These are phyloP conservation scores for Malus hybrid DNA, from an alignment of 331 rosid genomes.

Conservation along the genomic window DNA sequence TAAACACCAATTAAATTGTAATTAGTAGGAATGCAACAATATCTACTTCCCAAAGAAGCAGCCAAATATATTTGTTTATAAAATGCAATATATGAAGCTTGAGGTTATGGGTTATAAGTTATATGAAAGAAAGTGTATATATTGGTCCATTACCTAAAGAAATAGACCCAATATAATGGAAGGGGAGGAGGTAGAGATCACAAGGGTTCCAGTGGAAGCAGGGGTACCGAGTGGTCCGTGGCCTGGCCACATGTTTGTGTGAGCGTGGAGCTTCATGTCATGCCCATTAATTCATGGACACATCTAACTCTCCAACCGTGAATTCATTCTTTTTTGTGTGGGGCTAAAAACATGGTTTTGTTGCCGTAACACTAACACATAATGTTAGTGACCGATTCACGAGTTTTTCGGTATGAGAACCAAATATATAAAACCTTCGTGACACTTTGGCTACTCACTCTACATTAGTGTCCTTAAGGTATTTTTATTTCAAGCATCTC, in stretches of 20 bases:
- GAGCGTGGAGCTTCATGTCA: not conserved
- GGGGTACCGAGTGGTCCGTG: not conserved
- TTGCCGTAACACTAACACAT: not conserved
- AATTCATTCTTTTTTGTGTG: not conserved
- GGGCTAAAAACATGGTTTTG: not conserved
- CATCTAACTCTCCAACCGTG: not conserved
- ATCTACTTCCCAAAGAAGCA: not conserved
- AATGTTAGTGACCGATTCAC: not conserved
- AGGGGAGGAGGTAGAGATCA: not conserved
- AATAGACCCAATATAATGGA: not conserved
- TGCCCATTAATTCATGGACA: not conserved
- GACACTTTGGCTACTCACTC: too few species aligned
- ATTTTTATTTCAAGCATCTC: too few species aligned
- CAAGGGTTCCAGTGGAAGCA: not conserved
- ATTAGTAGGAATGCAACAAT: too few species aligned
- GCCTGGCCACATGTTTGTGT: not conserved
- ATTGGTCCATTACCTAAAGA: not conserved
- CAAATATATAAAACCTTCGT: too few species aligned
- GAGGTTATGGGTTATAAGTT: too few species aligned
- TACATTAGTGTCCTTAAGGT: too few species aligned
- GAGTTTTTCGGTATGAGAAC: too few species aligned
- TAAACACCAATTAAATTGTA: not conserved
- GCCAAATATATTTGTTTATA: not conserved
- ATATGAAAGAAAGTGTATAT: too few species aligned
- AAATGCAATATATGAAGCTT: too few species aligned